A percentile compares a stretch with the other conserved stretches of the same genome.
Conservation (phyloP, 768 basidiomycete genomes). For the Termitomyces sp. region DNA sequence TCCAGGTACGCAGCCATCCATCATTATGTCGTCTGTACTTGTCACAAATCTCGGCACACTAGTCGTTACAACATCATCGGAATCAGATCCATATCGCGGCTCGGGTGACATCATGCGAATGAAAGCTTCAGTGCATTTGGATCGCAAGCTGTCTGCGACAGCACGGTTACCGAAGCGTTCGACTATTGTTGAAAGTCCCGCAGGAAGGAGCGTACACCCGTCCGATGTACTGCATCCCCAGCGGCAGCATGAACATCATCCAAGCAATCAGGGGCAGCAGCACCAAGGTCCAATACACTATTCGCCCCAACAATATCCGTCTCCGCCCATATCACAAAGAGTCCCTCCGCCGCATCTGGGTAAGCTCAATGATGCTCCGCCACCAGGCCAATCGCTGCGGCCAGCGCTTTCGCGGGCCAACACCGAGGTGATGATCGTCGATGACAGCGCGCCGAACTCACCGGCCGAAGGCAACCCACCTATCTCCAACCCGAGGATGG, state of each 20-base stretch:
- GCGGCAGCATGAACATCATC: conserved; percentile 37
- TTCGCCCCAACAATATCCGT: conserved; percentile 22
- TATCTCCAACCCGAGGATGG: conserved; percentile 28
- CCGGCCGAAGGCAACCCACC: conserved; percentile 46
- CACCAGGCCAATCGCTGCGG: conserved; percentile 49
- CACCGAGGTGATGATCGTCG: conserved; percentile 85
- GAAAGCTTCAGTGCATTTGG: conserved; percentile 83
- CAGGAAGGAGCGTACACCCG: conserved; percentile 79
- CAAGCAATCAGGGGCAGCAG: conserved; percentile 27
- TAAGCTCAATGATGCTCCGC: conserved; percentile 31
- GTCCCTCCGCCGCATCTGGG: conserved; percentile 32
- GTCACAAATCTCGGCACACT: conserved; percentile 14
- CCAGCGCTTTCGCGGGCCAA: conserved; percentile 74
- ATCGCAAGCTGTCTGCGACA: conserved; percentile 92
- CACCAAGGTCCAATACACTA: conserved; percentile 28
- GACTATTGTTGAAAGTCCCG: conserved; percentile 92
- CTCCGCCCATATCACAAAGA: conserved; percentile 22
- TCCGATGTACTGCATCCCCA: conserved; percentile 50
- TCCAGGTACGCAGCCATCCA: conserved; percentile 43
- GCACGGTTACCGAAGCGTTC: conserved; percentile 90
- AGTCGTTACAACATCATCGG: conserved; percentile 25
- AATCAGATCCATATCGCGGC: conserved; percentile 78
- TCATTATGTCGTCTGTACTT: neutral
- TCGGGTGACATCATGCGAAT: conserved; percentile 90
- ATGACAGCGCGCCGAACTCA: conserved; percentile 71